These are phyloP conservation scores for Hemerocallis citrina DNA, from an alignment of 106 monocot genomes.

Conservation along the genomic window DNA sequence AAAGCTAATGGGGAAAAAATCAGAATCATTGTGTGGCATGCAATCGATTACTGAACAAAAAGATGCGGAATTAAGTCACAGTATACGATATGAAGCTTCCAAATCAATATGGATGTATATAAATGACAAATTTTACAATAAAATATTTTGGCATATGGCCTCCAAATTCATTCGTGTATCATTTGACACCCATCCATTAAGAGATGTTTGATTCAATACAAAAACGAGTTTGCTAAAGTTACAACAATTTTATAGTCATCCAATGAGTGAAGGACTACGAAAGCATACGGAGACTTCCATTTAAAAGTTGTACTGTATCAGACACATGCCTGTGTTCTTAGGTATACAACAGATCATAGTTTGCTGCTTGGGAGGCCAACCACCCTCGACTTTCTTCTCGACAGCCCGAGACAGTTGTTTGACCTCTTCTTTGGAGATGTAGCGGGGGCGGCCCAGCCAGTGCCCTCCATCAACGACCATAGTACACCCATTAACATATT, in stretches of 20 bases:
- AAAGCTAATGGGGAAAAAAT: too few relatives aligned
- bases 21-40: too few relatives aligned
- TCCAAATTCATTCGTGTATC: not conserved
- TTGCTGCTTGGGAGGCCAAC: slow-evolving; percentile 48
- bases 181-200: not conserved
- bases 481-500: slow-evolving; percentile 60
- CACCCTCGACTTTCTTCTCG: slow-evolving; percentile 49
- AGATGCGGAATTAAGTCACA: too few relatives aligned
- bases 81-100: too few relatives aligned
- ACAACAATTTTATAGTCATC: not conserved
- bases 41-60: too few relatives aligned
- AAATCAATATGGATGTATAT: too few relatives aligned
- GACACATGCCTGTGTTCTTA: too few relatives aligned
- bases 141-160: too few relatives aligned
- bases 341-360: too few relatives aligned
- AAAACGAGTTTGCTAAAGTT: not conserved
- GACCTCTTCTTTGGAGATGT: slow-evolving; percentile 49
- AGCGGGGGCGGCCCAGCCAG: slow-evolving; percentile 58
- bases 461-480: slow-evolving; percentile 66
- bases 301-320: too few relatives aligned
- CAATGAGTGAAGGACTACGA: not conserved
- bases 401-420: slow-evolving; percentile 45
- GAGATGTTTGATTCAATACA: not conserved
- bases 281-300: too few relatives aligned
- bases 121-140: too few relatives aligned